A percentile compares a stretch with the other conserved stretches of the same genome.
These are phyloP conservation scores for Gymnopilus dilepis DNA, from an alignment of 768 basidiomycete genomes.

Conservation along the genomic window DNA sequence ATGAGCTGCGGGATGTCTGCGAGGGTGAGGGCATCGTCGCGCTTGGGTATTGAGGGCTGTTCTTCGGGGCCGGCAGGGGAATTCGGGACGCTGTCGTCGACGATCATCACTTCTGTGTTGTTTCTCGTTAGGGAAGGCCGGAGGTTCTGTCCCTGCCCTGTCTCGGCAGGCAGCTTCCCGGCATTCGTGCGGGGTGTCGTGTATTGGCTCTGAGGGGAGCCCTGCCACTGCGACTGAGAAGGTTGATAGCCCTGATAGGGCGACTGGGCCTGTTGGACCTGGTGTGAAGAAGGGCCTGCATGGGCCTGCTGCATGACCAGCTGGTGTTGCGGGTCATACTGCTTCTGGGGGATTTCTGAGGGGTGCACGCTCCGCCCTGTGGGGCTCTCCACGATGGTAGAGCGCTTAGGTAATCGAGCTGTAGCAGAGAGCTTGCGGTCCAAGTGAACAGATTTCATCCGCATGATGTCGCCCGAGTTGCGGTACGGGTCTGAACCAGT, in stretches of 20 bases:
- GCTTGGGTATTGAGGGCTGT: constrained; percentile 35
- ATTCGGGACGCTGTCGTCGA: constrained; percentile 79
- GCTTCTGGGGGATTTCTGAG: constrained; percentile 51
- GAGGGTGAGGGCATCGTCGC: constrained; percentile 87
- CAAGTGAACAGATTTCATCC: constrained; percentile 92
- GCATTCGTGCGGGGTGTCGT: constrained; percentile 41
- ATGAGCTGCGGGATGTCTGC: constrained; percentile 94
- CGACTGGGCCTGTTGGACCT: constrained; percentile 41
- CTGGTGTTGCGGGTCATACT: constrained; percentile 27
- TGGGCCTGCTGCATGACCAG: constrained; percentile 27
- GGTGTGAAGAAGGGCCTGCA: constrained; percentile 36
- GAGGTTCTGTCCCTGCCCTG: constrained; percentile 54
- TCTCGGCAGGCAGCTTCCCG: constrained; percentile 47
- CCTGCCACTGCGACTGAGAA: constrained; percentile 32
- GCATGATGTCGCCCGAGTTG: constrained; percentile 88
- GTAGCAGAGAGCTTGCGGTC: constrained; percentile 96
- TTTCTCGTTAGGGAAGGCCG: constrained; percentile 76
- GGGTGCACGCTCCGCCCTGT: constrained; percentile 83
- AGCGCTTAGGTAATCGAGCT: constrained; percentile 89
- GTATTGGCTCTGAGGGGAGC: constrained; percentile 28
- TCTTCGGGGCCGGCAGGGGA: constrained; percentile 64
- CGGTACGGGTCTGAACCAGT: constrained; percentile 75
- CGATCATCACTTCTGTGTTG: constrained; percentile 88
- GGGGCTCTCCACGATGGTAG: constrained; percentile 95
- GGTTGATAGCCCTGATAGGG: constrained; percentile 40